Conservation (phyloP, 441 rosid genomes). For the Eruca vesicaria region DNA sequence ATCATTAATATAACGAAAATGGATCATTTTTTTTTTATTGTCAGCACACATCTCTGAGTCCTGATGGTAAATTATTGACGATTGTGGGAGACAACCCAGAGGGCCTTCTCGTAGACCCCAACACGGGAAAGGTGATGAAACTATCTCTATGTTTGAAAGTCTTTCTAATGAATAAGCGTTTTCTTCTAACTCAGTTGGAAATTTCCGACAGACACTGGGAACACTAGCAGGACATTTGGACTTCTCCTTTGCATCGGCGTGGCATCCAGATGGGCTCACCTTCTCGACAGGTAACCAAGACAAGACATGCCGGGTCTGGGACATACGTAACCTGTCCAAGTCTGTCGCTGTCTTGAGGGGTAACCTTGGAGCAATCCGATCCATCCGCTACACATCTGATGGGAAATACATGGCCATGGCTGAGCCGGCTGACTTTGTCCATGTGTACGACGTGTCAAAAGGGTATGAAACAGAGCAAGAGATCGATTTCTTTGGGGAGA, state of each 20-base stretch:
- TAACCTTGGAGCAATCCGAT: conserved; percentile 67
- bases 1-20: neutral
- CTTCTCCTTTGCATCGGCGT: conserved; percentile 72
- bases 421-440: conserved; percentile 75
- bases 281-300: conserved; percentile 76
- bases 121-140: conserved; percentile 69
- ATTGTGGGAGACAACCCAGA: conserved; percentile 85
- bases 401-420: conserved; percentile 70
- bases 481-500: conserved; percentile 71
- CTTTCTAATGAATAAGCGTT: neutral
- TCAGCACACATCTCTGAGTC: conserved; percentile 86
- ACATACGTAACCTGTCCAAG: conserved; percentile 49
- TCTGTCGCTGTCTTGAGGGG: conserved; percentile 65
- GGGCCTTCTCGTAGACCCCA: conserved; percentile 73
- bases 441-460: conserved; percentile 51
- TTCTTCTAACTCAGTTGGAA: neutral
- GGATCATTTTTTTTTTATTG: neutral
- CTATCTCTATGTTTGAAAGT: neutral
- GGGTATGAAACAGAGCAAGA: conserved; percentile 67
- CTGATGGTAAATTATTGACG: conserved; percentile 64
- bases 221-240: conserved; percentile 56
- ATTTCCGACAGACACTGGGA: conserved; percentile 38
- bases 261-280: conserved; percentile 69
- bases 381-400: conserved; percentile 64
- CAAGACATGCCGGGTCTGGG: conserved; percentile 72